Base-by-base conservation (phyloP, 2,329 filamentous ascomycete species). In the Blastomyces gilchristii region DNA sequence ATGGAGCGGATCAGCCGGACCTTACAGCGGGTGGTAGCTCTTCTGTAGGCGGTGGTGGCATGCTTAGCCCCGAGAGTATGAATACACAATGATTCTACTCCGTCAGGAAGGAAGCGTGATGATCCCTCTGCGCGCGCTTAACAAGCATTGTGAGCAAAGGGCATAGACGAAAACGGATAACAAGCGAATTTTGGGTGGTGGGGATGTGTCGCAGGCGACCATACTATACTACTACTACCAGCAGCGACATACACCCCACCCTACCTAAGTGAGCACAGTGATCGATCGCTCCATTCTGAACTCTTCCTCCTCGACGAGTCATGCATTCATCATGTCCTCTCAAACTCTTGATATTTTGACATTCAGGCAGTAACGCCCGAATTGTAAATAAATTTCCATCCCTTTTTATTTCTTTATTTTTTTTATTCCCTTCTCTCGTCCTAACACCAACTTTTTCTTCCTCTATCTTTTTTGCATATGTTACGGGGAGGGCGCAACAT, bases 31-130 rank as follows among this genome's bases (percentile, higher is more conserved):
- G 61, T 47, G 61, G 61, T 50, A 58, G 62, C 57, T 62, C 65
- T 43, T 57, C 50, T 41, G 84, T 85, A 43, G 87, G 87, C 34
- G 63, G 45, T 34, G 85, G 85, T 41, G 87, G 87, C 25, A 91
- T 93, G 85, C 91, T 93, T 81, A 94, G 89, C 72, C 90, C 90
- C 3, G 87, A 93, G 77, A 91, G 89, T 74, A 85, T 90, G 67
- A 82, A 83, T 74, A 78, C 71, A 63, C 78, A 74, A 68, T 59
- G 58, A 59, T 47, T 43, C 43, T 39, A 39, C 37, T 37, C 11
- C 37, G 14, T n/a, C 43, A 18, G 43, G 2, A 39, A 12, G 37
- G 37, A 39, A 39, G 37, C 9, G 37, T 22, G 34, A 3, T 22
- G 34, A 3, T 28, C 22, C 7, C 22, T 22, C 11, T 16, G 14